Evolutionary conservation across 2,329 filamentous ascomycete species (phyloP).

Genomic region (Corniculantispora saksenae): DNA sequence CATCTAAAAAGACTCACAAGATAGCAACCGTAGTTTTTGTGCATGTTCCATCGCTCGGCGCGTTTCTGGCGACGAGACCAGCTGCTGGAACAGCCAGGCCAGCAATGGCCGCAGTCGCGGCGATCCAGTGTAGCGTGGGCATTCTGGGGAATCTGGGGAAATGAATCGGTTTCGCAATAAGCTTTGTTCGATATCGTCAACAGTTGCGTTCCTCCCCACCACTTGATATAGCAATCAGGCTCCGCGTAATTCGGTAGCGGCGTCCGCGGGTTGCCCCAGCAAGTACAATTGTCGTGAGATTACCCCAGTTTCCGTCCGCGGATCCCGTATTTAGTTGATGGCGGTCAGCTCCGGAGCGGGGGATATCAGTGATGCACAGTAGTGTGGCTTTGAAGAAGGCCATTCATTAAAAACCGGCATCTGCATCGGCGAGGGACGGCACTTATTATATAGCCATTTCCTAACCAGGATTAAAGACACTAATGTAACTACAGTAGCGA

Average conservation of each 20-base stretch:
- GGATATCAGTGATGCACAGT: background rate
- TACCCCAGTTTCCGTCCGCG: background rate
- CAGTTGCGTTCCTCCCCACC: background rate
- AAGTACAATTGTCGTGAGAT: background rate
- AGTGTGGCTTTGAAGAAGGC: background rate
- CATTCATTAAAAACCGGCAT: background rate
- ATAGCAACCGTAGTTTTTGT: slow-evolving; percentile 35
- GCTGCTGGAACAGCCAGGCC: background rate
- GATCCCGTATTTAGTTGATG: slow-evolving; percentile 2
- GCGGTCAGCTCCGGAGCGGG: background rate
- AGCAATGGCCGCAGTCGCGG: background rate
- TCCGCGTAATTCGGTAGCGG: background rate
- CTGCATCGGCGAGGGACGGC: background rate
- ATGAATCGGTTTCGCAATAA: background rate
- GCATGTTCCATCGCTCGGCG: slow-evolving; percentile 22
- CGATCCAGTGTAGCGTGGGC: background rate
- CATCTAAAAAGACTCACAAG: slow-evolving; percentile 24
- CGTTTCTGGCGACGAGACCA: slow-evolving; percentile 19
- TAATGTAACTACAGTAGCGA: background rate
- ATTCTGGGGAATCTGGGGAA: background rate
- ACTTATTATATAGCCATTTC: background rate
- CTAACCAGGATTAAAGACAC: background rate
- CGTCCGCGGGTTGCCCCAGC: background rate
- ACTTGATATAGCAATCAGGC: slow-evolving; percentile 3
- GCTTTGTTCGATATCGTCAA: background rate